Percentiles rank a stretch among this genome's conserved stretches.
Evolutionary conservation across 1,139 yeast genomes (phyloP).

Genomic region (Saccharomyces hybrid): DNA sequence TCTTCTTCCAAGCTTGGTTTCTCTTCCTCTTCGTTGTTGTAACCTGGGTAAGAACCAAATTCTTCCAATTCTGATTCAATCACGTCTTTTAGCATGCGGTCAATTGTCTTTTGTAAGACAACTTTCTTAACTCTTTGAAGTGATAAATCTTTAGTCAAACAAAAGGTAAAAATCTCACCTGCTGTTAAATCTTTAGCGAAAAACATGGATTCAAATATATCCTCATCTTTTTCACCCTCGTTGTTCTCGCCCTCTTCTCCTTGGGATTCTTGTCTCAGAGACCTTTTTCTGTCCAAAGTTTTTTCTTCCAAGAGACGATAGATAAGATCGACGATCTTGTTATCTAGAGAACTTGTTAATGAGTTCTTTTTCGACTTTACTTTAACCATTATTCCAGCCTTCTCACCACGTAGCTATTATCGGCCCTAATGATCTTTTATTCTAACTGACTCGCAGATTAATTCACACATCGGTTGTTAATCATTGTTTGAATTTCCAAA

Average conservation of each 20-base stretch:
- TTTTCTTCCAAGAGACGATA: conserved; percentile 47
- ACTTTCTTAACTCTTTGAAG: conserved; percentile 61
- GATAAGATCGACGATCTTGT: conserved; percentile 44
- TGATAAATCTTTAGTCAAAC: conserved; percentile 54
- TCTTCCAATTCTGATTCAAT: conserved; percentile 39
- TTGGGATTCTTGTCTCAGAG: conserved; percentile 15
- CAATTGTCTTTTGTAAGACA: conserved; percentile 51
- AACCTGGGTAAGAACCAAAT: conserved; percentile 33
- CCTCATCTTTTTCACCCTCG: conserved; percentile 34
- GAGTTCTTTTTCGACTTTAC: conserved; percentile 21
- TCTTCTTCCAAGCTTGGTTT: conserved; percentile 25
- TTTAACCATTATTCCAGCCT: conserved; percentile 20
- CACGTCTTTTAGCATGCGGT: conserved; percentile 42
- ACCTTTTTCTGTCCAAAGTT: conserved; percentile 39
- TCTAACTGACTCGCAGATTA: neutral
- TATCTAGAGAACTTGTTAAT: conserved; percentile 37
- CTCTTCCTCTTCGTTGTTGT: conserved; percentile 24
- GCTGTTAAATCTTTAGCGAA: conserved; percentile 52
- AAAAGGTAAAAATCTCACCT: conserved; percentile 46
- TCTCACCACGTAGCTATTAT: neutral
- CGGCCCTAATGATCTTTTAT: neutral
- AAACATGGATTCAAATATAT: conserved; percentile 37
- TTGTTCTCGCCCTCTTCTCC: conserved; percentile 11
- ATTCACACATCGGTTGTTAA: neutral
- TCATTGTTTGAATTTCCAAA: neutral